Conservation (phyloP, 2,329 filamentous ascomycete genomes). For the Fulvia fulva region DNA sequence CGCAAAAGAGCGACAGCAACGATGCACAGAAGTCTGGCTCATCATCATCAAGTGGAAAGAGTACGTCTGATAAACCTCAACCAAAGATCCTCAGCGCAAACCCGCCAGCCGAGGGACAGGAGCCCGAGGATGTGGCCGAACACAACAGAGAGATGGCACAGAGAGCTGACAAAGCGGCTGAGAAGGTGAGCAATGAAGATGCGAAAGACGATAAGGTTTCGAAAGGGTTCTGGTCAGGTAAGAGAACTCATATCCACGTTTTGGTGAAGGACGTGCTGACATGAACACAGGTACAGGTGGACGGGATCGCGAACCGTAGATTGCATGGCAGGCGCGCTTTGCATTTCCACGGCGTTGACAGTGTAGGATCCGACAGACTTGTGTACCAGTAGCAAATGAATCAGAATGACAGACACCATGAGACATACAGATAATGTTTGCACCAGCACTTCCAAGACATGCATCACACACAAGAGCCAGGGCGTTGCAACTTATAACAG, state of each 20-base stretch:
- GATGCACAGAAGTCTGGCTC: background rate
- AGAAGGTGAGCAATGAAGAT: slow-evolving; percentile 6
- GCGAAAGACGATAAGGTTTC: slow-evolving; percentile 10
- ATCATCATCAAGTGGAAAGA: slow-evolving; percentile 1
- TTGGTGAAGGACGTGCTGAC: background rate
- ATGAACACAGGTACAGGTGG: background rate
- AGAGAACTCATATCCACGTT: background rate
- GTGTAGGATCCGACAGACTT: background rate
- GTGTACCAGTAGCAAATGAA: background rate
- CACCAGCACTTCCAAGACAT: background rate
- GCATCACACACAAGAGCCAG: background rate
- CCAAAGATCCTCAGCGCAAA: slow-evolving; percentile 10
- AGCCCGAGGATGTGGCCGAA: slow-evolving; percentile 6
- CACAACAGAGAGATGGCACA: slow-evolving; percentile 42
- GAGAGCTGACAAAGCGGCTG: slow-evolving; percentile 38
- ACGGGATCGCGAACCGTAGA: background rate
- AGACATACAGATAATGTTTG: background rate
- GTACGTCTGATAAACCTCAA: slow-evolving; percentile 5
- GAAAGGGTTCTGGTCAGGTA: slow-evolving; percentile 10
- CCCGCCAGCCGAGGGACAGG: slow-evolving; percentile 9
- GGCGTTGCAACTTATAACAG: background rate
- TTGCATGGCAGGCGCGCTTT: background rate
- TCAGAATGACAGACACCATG: background rate
- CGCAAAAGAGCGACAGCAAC: background rate
- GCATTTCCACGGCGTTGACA: background rate